Base-by-base conservation (phyloP, 768 basidiomycete genomes). In the Porpolomopsis calyptriformis region DNA sequence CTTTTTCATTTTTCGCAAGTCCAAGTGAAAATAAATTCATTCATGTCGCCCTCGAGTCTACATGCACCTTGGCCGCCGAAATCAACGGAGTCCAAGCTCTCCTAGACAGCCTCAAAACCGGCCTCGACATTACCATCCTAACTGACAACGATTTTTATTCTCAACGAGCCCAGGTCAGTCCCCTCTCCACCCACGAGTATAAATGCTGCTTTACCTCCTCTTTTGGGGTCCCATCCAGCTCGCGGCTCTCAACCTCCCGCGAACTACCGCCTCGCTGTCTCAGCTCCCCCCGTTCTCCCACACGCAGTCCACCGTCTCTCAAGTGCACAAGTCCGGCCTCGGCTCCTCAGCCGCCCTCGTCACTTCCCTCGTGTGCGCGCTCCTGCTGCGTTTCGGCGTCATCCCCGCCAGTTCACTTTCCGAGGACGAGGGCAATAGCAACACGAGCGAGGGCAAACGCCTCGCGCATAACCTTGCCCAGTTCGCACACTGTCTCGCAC, bases 111-210 rank as follows among this genome's bases (percentile, higher is more conserved):
- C 62, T 89, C 4, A 58, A 66, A 2, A 55, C 60, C 11, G 84
- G 80, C 24, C 68, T 94, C 47, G 75, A 87, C 53, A 80, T 97
- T 51, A 77, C 76, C 31, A 85, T 97, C 53, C 77, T 82, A 22
- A 94, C 91, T 8, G 91, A 91, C 62, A 98, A 99, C 56, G 96
- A 98, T 61, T 99, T 98, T 56, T 98, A 99, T 66, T 96, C 93
- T 3, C 96, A 98, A 57, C 71, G 84, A 46, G 79, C 80, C 43
- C 80, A 87, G 72, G 93, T 88, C 46, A 59, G 71, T 47, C 57
- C 22, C 14, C 42, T 26, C 18, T 19, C 25, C 24, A 40, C 18
- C 22, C 31, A 43, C 40, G 40, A n/a, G n/a, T n/a, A n/a, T n/a
- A n/a, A n/a, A n/a, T n/a, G n/a, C n/a, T n/a, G 23, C 45, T 22